Base-by-base conservation (phyloP, 805 yeast species). In the Ogataea corticis region DNA sequence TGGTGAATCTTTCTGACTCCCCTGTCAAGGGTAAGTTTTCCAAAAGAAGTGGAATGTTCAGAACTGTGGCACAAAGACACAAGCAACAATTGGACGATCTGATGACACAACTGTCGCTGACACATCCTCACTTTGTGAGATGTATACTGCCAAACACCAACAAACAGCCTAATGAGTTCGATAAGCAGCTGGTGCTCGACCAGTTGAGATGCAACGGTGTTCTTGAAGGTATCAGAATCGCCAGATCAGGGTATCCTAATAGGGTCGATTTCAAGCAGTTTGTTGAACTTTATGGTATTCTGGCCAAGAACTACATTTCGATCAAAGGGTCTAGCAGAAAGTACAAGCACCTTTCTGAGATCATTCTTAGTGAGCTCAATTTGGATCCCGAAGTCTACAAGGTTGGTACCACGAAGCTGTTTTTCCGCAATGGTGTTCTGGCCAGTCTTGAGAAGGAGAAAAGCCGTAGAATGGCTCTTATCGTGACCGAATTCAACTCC, bases 141-240 rank as follows among this genome's bases (percentile, higher is more conserved):
- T 94, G 99, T 65, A 94, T 94, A 38, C 71, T 94, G 37, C 99
- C 99, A 7, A 94, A 94, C 61, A 79, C 80, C 48, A 71, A 76
- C 36, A 91, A 92, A 61, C 73, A 73, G 41, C 81, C 97, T 0
- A 79, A 78, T 34, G 69, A 72, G 31, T 86, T 94, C 57, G 89
- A 88, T 56, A 88, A 85, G 55, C 69, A 68, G 25, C 69, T 94
- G 18, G 96, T 94, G 7, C 70, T 94, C 36, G 92, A 87, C 42
- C 99, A 94, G 67, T 72, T 94, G 50, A 75, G 97, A 51, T 94
- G 98, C 61, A 94, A 94, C 61, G 99, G 99, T 77, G 99, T 94
- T 13, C 69, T 94, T 41, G 99, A 94, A 72, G 99, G 99, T 50
- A 94, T 94, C 25, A 77, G 99, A 65, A 94, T 94, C 48, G 96